Conservation (phyloP, 768 basidiomycete genomes). For the Lentinula edodes region DNA sequence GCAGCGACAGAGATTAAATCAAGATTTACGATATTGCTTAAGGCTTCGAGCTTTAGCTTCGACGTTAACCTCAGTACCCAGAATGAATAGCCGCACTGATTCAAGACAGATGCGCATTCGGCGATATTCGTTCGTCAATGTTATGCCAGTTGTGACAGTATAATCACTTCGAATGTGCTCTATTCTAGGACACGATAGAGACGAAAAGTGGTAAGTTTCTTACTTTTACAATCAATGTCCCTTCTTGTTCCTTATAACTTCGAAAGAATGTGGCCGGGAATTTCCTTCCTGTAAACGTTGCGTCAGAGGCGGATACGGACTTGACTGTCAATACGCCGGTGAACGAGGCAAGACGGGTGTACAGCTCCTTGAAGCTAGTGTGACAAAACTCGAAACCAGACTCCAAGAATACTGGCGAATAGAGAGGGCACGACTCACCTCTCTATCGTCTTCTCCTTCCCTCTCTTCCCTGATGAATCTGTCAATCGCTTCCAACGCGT, state of each 20-base stretch:
- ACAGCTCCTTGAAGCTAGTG: slow-evolving; percentile 34
- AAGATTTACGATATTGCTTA: neutral
- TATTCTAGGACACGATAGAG: slow-evolving; percentile 6
- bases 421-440: slow-evolving; percentile 14
- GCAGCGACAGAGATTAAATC: too few species aligned
- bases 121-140: too few species aligned
- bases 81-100: neutral
- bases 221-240: neutral
- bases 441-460: slow-evolving; percentile 16
- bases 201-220: slow-evolving; percentile 9
- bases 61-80: too few species aligned
- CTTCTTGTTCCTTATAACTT: neutral
- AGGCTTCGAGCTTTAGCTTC: neutral
- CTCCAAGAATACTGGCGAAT: slow-evolving; percentile 16
- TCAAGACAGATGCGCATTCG: too few species aligned
- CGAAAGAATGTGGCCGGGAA: slow-evolving; percentile 37
- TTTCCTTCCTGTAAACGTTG: slow-evolving; percentile 39
- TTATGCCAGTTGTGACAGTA: neutral
- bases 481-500: slow-evolving; percentile 55
- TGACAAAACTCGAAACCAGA: slow-evolving; percentile 30
- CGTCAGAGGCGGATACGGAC: slow-evolving; percentile 25
- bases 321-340: slow-evolving; percentile 40
- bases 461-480: slow-evolving; percentile 44
- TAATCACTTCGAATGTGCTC: neutral
- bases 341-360: slow-evolving; percentile 30